Conservation (phyloP, 805 yeast genomes). For the Brettanomyces custersianus region DNA sequence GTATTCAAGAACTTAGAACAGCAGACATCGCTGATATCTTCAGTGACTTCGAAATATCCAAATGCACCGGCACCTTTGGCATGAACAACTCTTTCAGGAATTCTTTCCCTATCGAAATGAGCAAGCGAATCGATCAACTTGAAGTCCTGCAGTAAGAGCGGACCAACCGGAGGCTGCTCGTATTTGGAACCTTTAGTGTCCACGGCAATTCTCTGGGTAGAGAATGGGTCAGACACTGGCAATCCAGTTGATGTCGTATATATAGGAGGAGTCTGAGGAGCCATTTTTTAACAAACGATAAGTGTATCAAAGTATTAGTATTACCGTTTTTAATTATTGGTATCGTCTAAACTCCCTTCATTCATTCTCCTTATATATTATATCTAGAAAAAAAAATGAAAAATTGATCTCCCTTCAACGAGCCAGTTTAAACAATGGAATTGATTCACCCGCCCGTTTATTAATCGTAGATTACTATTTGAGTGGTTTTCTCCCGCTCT, state of each 20-base stretch:
- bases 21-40: slow-evolving; percentile 68
- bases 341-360: too few species aligned
- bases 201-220: slow-evolving; percentile 65
- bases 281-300: background rate
- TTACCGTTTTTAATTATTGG: too few species aligned
- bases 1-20: slow-evolving; percentile 60
- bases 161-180: slow-evolving; percentile 45
- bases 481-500: too few species aligned
- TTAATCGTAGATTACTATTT: too few species aligned
- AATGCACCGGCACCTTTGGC: slow-evolving; percentile 92
- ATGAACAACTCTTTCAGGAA: slow-evolving; percentile 89
- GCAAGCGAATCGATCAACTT: slow-evolving; percentile 73
- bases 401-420: too few species aligned
- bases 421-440: too few species aligned
- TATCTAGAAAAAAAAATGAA: too few species aligned
- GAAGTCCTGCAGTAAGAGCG: slow-evolving; percentile 73
- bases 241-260: slow-evolving; percentile 68
- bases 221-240: slow-evolving; percentile 70
- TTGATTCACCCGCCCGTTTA: too few species aligned
- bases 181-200: slow-evolving; percentile 26
- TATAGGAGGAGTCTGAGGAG: slow-evolving; percentile 34
- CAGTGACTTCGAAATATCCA: slow-evolving; percentile 81
- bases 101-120: slow-evolving; percentile 83
- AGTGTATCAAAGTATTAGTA: background rate
- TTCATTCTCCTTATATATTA: too few species aligned